phyloP scores from a whole-genome alignment of 495 filamentous ascomycete genomes.

The Opeltia flavorubescens region DNA sequence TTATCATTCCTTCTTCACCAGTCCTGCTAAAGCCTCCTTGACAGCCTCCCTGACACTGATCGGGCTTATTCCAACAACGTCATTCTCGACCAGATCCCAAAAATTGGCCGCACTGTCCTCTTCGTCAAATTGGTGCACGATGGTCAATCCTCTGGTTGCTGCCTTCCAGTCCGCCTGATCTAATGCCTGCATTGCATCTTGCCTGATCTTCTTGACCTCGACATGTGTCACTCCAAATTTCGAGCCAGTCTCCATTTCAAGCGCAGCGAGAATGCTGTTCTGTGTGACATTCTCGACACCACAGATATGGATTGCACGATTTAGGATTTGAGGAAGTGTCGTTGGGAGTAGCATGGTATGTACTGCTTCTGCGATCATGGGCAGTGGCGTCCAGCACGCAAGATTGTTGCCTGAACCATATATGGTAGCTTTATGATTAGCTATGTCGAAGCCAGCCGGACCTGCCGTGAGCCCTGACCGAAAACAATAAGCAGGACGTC shows the following conservation, averaged over 20 bases:
- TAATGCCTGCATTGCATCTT: constrained; percentile 13
- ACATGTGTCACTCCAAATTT: constrained; percentile 10
- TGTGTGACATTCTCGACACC: constrained; percentile 10
- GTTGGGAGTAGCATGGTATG: constrained; percentile 13
- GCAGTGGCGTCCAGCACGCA: constrained; percentile 13
- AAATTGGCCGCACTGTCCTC: constrained; percentile 1
- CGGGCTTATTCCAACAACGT: neutral
- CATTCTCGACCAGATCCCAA: neutral
- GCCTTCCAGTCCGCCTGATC: constrained; percentile 11
- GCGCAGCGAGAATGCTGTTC: constrained; percentile 7
- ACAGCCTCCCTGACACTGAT: neutral
- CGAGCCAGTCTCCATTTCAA: constrained; percentile 8
- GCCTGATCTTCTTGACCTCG: constrained; percentile 13
- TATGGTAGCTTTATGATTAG: neutral
- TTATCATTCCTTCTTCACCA: too few relatives aligned
- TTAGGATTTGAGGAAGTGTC: neutral
- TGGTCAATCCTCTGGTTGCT: neutral
- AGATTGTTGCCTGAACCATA: constrained; percentile 13
- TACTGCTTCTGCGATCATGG: constrained; percentile 5
- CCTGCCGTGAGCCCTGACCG: neutral
- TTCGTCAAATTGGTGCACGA: neutral
- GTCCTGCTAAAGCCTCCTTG: too few relatives aligned
- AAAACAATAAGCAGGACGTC: too few relatives aligned
- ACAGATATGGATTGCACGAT: constrained; percentile 12
- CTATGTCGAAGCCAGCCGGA: neutral